phyloP scores from a whole-genome alignment of 345 rosid species.

The Pseudoturritis turrita region DNA sequence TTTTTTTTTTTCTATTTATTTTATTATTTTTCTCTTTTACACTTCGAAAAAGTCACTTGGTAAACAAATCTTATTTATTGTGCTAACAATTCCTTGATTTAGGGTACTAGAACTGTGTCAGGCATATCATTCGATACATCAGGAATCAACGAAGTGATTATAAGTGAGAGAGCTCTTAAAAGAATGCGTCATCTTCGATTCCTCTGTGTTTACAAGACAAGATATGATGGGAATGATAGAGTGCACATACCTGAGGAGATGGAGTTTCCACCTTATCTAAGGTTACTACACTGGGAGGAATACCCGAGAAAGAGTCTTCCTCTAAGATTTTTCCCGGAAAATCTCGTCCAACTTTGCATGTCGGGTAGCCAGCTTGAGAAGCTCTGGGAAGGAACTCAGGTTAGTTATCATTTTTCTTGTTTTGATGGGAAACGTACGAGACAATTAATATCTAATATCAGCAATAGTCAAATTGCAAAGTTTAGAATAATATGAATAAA shows the following conservation, averaged over 20 bases:
- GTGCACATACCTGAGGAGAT: background rate
- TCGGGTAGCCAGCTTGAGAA: background rate
- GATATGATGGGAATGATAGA: background rate
- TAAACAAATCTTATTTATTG: too few species aligned
- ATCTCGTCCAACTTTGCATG: conserved; percentile 5
- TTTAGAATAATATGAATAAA: too few species aligned
- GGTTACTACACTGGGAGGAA: too few species aligned
- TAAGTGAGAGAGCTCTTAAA: background rate
- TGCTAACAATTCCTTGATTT: too few species aligned
- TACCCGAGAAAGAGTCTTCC: background rate
- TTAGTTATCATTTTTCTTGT: too few species aligned
- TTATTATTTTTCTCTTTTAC: too few species aligned
- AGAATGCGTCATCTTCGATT: conserved; percentile 19
- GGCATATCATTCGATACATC: conserved; percentile 10
- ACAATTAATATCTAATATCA: too few species aligned
- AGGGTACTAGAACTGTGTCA: conserved; percentile 10
- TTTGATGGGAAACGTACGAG: too few species aligned
- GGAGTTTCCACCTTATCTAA: background rate
- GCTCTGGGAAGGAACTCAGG: background rate
- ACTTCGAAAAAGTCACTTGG: too few species aligned
- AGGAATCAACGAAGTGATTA: background rate
- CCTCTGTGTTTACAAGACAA: background rate
- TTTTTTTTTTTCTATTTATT: too few species aligned
- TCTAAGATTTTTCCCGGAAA: background rate
- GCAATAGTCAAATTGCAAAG: too few species aligned